Evolutionary conservation across 164 flowering plant genomes (phyloP).

Genomic region (Taxillus chinensis): DNA sequence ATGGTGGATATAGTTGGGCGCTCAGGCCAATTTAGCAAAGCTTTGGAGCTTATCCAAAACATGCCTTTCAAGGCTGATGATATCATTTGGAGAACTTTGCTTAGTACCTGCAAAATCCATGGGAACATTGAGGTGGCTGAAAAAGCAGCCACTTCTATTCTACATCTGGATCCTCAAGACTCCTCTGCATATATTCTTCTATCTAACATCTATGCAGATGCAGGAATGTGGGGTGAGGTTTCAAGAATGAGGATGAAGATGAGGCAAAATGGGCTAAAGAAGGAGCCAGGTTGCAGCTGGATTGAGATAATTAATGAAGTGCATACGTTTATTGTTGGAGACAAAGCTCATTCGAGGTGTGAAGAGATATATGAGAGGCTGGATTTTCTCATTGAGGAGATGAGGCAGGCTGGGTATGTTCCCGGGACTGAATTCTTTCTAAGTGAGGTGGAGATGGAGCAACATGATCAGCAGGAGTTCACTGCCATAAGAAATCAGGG

Average conservation of each 20-base stretch:
- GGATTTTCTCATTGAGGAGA: constrained; percentile 38
- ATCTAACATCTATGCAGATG: constrained; percentile 67
- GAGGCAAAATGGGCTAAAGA: constrained; percentile 44
- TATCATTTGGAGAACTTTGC: constrained; percentile 69
- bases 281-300: constrained; percentile 94
- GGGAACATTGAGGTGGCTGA: constrained; percentile 70
- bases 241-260: constrained; percentile 48
- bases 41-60: constrained; percentile 43
- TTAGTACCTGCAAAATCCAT: constrained; percentile 55
- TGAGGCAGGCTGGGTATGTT: constrained; percentile 30
- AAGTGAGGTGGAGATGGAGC: constrained; percentile 13
- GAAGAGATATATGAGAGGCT: constrained; percentile 47
- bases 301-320: constrained; percentile 57
- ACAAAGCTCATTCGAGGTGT: constrained; percentile 56
- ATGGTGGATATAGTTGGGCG: constrained; percentile 74
- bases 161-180: constrained; percentile 61
- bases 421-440: constrained; percentile 18
- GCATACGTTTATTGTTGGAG: constrained; percentile 62
- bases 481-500: too few relatives aligned
- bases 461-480: constrained; percentile 5
- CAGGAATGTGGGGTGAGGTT: constrained; percentile 65
- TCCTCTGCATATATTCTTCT: constrained; percentile 62
- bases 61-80: constrained; percentile 76
- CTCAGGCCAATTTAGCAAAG: constrained; percentile 47
- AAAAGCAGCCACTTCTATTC: constrained; percentile 40